A percentile compares a stretch with the other conserved stretches of the same genome.
phyloP scores from a whole-genome alignment of 352 stramenopile species.

The Globisporangium parvum region DNA sequence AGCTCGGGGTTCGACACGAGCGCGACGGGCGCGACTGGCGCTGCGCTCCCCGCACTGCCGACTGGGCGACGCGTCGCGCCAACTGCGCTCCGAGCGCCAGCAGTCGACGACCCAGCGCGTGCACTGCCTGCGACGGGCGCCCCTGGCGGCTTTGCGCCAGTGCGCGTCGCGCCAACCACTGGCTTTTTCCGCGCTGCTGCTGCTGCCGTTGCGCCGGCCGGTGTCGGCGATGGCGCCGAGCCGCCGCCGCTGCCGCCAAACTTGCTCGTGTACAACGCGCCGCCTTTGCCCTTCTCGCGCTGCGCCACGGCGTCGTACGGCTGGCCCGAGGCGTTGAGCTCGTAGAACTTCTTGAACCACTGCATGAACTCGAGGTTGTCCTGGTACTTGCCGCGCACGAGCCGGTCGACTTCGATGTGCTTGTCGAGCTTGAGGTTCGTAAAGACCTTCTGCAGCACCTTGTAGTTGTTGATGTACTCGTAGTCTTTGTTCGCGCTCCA shows the following conservation, averaged over 20 bases:
- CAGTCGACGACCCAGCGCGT: constrained; percentile 8
- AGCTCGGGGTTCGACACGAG: constrained; percentile 26
- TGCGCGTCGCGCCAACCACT: neutral
- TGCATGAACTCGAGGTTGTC: constrained; percentile 99
- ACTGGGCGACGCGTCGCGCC: constrained; percentile 25
- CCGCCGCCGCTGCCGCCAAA: constrained; percentile 29
- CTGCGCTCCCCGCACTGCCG: constrained; percentile 15
- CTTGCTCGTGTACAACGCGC: constrained; percentile 68
- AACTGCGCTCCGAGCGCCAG: constrained; percentile 9
- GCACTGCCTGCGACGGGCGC: constrained; percentile 27
- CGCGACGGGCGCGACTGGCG: constrained; percentile 15
- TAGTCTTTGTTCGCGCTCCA: constrained; percentile 97
- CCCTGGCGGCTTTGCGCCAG: constrained; percentile 38
- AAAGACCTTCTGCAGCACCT: constrained; percentile 98
- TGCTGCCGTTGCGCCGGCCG: constrained; percentile 7
- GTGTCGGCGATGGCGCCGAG: constrained; percentile 23
- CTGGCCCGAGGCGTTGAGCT: constrained; percentile 70
- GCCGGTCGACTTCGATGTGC: constrained; percentile 96
- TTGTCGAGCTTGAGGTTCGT: constrained; percentile 93
- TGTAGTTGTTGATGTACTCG: constrained; percentile 99
- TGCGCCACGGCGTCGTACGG: constrained; percentile 94
- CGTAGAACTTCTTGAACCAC: constrained; percentile 94
- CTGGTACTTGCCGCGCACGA: constrained; percentile 99
- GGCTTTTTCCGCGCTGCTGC: constrained; percentile 42
- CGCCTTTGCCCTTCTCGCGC: constrained; percentile 93